Conservation (phyloP, 2,329 filamentous ascomycete genomes). For the Botrytis sinoallii region DNA sequence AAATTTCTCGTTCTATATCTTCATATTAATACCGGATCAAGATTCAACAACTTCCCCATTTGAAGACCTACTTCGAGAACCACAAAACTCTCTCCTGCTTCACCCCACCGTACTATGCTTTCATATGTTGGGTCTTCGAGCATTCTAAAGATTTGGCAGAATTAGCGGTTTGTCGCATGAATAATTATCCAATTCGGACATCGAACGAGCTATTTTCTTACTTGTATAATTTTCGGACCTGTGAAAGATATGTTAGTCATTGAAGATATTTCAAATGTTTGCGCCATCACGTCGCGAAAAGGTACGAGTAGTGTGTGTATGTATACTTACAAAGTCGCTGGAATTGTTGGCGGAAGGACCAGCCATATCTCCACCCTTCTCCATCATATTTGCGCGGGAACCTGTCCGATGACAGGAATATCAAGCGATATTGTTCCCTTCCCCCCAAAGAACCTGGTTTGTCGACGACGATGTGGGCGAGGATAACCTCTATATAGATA, state of each 20-base stretch:
- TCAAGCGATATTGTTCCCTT: not conserved
- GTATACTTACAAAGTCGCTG: conserved; percentile 85
- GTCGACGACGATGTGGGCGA: conserved; percentile 4
- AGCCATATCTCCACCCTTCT: conserved; percentile 36
- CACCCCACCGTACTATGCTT: conserved; percentile 91
- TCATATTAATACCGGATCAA: conserved; percentile 19
- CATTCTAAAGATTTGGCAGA: conserved; percentile 63
- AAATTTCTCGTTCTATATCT: conserved; percentile 85
- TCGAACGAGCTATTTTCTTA: conserved; percentile 46
- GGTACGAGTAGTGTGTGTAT: conserved; percentile 6
- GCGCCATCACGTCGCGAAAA: not conserved
- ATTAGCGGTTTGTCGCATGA: conserved; percentile 34
- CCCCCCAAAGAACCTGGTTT: not conserved
- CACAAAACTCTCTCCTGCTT: conserved; percentile 92
- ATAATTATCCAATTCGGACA: conserved; percentile 27
- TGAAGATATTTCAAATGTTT: not conserved
- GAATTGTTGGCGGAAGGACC: conserved; percentile 66
- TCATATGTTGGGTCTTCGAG: conserved; percentile 91
- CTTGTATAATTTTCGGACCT: conserved; percentile 99
- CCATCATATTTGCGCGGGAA: conserved; percentile 29
- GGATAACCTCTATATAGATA: conserved; percentile 5
- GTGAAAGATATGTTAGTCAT: conserved; percentile 28
- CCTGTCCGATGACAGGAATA: conserved; percentile 8
- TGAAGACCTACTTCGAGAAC: conserved; percentile 75
- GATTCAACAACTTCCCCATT: not conserved